Conservation (phyloP, 1,284 basidiomycete species). For the Pseudozyma sp. region DNA sequence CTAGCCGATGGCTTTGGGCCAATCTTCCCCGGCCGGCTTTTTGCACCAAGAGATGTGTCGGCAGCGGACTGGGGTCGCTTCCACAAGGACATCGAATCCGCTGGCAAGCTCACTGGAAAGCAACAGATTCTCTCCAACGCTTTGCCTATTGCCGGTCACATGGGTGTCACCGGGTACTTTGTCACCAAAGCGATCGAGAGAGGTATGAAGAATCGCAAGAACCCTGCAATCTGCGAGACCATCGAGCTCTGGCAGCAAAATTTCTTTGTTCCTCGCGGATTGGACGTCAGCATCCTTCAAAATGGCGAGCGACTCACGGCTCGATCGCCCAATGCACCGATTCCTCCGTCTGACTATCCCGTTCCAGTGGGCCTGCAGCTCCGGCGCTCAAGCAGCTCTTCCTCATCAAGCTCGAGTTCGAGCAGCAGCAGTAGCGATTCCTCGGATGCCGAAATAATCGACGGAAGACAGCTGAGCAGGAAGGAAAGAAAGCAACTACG, state of each 20-base stretch:
- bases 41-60: slow-evolving; percentile 24
- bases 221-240: slow-evolving; percentile 27
- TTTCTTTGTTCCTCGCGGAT: slow-evolving; percentile 26
- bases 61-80: slow-evolving; percentile 38
- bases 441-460: background rate
- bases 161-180: slow-evolving; percentile 31
- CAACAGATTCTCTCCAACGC: slow-evolving; percentile 24
- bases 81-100: slow-evolving; percentile 26
- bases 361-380: background rate
- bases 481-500: slow-evolving; percentile 19
- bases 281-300: slow-evolving; percentile 33
- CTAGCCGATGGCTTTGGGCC: slow-evolving; percentile 29
- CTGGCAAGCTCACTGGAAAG: slow-evolving; percentile 20
- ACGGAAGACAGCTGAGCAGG: slow-evolving; percentile 72
- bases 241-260: slow-evolving; percentile 30
- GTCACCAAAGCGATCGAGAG: slow-evolving; percentile 35
- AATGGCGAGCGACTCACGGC: slow-evolving; percentile 24
- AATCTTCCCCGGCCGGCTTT: slow-evolving; percentile 20
- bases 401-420: slow-evolving; percentile 7
- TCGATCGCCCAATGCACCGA: slow-evolving; percentile 10
- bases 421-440: slow-evolving; percentile 24
- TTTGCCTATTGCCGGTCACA: slow-evolving; percentile 30
- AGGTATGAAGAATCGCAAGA: slow-evolving; percentile 27
- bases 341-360: background rate
- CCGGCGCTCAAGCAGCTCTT: background rate